Base-by-base conservation (phyloP, 1,284 basidiomycete species). In the Neolentinus lepideus region DNA sequence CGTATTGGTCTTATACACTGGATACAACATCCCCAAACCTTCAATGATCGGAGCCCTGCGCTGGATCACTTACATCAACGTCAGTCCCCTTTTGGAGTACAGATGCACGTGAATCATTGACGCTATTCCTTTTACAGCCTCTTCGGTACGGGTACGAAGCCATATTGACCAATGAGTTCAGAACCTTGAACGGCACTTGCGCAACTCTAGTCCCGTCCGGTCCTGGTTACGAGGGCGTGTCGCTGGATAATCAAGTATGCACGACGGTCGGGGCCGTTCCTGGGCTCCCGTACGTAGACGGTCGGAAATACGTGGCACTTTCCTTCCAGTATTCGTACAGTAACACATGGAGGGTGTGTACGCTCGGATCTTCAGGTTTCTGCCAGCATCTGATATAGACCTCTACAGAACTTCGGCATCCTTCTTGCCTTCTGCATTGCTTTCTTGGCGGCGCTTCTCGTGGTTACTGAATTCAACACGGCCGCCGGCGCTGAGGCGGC, bases 91-190 rank as follows among this genome's bases (percentile, higher is more conserved):
- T 47, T 51, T 36, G 21, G 38, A 25, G 6, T 36, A n/a, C 11
- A 62, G 56, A 63, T 54, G 61, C 61, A 8, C 64, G 61, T 54
- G 56, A 64, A 52, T 54, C 51, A 21, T 47, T 50, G 29, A 31
- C 29, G 29, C 29, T 31, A 43, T 54, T 52, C 31, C 53, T 48
- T 27, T 54, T 47, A 24, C 62, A 77, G 69, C 76, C 75, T 14
- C 69, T 71, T 4, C 69, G 69, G 16, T 79, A 76, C 56, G 75
- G 71, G 1, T 82, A 81, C 58, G 79, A 81, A 59, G 66, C 70
- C 6, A 56, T 81, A 29, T 61, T 81, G 55, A 67, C 75, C 3
- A 84, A 84, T 64, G 81, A 83, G 63, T 81, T 81, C 67, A 72
- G 70, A 21, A 77, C 74, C 3, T 61, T 79, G 19, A 60, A 74